A percentile compares a stretch with the other conserved stretches of the same genome.
These are phyloP conservation scores for Ceratobasidium theobromae DNA, from an alignment of 1,284 basidiomycete genomes.

Conservation along the genomic window DNA sequence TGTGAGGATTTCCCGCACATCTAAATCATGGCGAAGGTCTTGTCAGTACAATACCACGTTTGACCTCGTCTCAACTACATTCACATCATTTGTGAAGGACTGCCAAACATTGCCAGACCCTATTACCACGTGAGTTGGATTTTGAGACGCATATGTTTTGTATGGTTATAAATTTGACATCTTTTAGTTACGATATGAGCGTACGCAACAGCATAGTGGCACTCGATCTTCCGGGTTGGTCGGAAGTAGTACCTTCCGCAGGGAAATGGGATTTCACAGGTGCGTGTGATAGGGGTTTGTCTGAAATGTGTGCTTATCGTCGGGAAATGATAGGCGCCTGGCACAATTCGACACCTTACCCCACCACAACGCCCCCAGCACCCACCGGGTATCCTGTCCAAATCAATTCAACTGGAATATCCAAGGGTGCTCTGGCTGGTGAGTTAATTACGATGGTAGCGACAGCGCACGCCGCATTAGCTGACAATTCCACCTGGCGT, in stretches of 20 bases:
- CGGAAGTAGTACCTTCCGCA: slow-evolving; percentile 3
- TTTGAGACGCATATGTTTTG: background rate
- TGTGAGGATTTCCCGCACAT: background rate
- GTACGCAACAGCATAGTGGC: slow-evolving; percentile 16
- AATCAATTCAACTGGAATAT: slow-evolving; percentile 22
- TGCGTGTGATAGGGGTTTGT: background rate
- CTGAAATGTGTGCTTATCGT: background rate
- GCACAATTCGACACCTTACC: slow-evolving; percentile 13
- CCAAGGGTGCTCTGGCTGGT: slow-evolving; percentile 30
- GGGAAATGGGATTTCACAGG: slow-evolving; percentile 29
- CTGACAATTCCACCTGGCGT: background rate
- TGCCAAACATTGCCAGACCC: slow-evolving; percentile 11
- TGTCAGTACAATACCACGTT: slow-evolving; percentile 31
- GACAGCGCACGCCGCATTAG: background rate
- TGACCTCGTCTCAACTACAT: slow-evolving; percentile 28
- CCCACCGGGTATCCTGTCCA: slow-evolving; percentile 15
- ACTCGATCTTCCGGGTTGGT: slow-evolving; percentile 18
- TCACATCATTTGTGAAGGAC: slow-evolving; percentile 26
- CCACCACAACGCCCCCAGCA: slow-evolving; percentile 1
- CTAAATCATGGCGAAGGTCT: background rate
- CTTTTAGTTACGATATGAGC: slow-evolving; percentile 4
- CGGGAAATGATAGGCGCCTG: slow-evolving; percentile 7
- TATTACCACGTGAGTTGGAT: slow-evolving; percentile 15
- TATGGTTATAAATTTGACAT: background rate
- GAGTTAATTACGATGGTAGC: background rate